A percentile compares a stretch with the other conserved stretches of the same genome.
Conservation (phyloP, 1,284 basidiomycete species). For the Austroboletus niveus region DNA sequence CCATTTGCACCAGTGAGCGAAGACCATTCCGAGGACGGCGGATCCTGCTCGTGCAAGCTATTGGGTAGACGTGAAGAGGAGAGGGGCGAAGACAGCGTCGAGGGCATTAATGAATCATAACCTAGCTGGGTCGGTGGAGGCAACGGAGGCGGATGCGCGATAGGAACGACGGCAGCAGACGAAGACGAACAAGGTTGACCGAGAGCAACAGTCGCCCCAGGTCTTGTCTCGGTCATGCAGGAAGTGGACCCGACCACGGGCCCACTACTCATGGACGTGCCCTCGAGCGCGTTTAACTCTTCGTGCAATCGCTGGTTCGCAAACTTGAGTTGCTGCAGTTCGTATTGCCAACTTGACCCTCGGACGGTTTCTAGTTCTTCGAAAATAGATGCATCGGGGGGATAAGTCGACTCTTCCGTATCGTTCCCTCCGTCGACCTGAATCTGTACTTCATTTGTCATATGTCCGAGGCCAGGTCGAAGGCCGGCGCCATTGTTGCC, state of each 20-base stretch:
- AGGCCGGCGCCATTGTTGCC: neutral
- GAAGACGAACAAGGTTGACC: neutral
- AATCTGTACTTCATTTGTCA: neutral
- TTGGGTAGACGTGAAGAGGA: constrained; percentile 6
- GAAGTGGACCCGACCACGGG: neutral
- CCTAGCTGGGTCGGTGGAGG: constrained; percentile 2
- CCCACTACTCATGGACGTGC: constrained; percentile 4
- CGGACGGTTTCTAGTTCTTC: constrained; percentile 67
- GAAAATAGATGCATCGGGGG: constrained; percentile 55
- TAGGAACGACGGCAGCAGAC: neutral
- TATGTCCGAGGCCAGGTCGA: neutral
- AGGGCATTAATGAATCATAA: constrained; percentile 6
- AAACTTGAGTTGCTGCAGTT: constrained; percentile 81
- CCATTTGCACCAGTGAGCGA: constrained; percentile 31
- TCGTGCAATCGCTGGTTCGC: constrained; percentile 71
- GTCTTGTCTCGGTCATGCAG: neutral
- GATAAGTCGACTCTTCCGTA: constrained; percentile 19
- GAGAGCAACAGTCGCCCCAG: neutral
- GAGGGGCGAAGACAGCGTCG: constrained; percentile 1
- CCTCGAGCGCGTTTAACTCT: constrained; percentile 61
- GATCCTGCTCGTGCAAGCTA: constrained; percentile 20
- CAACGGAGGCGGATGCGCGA: neutral
- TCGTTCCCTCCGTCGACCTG: neutral
- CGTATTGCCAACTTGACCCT: constrained; percentile 88
- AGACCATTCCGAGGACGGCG: constrained; percentile 28